phyloP scores from a whole-genome alignment of 1,284 basidiomycete genomes.

The Papiliotrema fonsecae region DNA sequence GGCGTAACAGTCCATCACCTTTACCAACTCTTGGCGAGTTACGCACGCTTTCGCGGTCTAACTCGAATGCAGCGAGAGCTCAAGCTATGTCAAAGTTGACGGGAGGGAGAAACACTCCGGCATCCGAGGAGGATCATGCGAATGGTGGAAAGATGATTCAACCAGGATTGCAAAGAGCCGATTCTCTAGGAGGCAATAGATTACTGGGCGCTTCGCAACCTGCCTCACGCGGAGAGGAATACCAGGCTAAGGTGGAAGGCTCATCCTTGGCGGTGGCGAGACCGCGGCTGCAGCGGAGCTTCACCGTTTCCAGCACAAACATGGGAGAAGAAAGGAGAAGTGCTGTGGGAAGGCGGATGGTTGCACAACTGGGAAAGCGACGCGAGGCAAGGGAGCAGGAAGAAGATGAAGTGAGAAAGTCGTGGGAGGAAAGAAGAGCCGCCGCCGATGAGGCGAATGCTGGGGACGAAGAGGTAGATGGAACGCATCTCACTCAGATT shows the following conservation, averaged over 20 bases:
- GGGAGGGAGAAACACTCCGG: conserved; percentile 29
- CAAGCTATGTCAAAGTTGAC: conserved; percentile 46
- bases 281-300: conserved; percentile 44
- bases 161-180: conserved; percentile 28
- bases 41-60: conserved; percentile 42
- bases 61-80: conserved; percentile 43
- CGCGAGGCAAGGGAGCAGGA: conserved; percentile 36
- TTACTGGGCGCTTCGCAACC: conserved; percentile 16
- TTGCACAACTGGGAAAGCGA: conserved; percentile 41
- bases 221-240: not conserved
- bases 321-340: conserved; percentile 48
- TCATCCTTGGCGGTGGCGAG: conserved; percentile 16
- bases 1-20: conserved; percentile 40
- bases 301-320: conserved; percentile 43
- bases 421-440: conserved; percentile 38
- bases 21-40: conserved; percentile 43
- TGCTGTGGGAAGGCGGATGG: conserved; percentile 47
- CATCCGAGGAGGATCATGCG: conserved; percentile 19
- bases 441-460: conserved; percentile 5
- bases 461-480: conserved; percentile 8
- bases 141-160: conserved; percentile 11
- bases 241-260: not conserved
- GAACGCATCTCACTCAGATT: too few relatives aligned
- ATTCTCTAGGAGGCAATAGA: conserved; percentile 30
- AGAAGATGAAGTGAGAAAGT: conserved; percentile 30